Conservation (phyloP, 768 basidiomycete species). For the Crassisporium funariophilum region DNA sequence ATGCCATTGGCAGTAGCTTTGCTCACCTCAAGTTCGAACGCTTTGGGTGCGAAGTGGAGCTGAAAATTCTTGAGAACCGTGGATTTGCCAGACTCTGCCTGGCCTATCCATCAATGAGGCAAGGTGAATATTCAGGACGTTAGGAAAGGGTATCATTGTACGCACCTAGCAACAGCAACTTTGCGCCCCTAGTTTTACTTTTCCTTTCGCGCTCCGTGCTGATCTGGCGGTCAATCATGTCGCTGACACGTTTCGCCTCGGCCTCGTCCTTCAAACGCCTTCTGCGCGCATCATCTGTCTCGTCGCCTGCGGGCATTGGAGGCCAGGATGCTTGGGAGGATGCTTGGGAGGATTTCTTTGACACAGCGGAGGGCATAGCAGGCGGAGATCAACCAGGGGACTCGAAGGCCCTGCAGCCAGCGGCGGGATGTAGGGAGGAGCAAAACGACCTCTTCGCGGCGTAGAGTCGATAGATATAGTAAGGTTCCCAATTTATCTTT, state of each 20-base stretch:
- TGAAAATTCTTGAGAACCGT: constrained; percentile 70
- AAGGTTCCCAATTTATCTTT: constrained; percentile 16
- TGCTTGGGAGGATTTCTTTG: constrained; percentile 11
- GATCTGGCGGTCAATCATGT: constrained; percentile 56
- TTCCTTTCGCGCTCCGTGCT: constrained; percentile 45
- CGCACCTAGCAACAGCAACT: constrained; percentile 61
- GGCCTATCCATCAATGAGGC: constrained; percentile 45
- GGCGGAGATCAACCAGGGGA: background rate
- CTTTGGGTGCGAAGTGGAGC: constrained; percentile 58
- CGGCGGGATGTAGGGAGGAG: background rate
- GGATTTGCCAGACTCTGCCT: constrained; percentile 70
- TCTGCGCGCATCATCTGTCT: constrained; percentile 44
- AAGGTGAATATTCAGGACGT: background rate
- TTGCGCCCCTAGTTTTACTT: constrained; percentile 41
- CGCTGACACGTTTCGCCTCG: constrained; percentile 54
- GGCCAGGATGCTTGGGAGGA: constrained; percentile 28
- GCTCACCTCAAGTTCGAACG: constrained; percentile 56
- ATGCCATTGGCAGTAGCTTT: background rate
- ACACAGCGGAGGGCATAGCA: constrained; percentile 2
- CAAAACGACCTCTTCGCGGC: constrained; percentile 1
- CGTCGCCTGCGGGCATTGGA: constrained; percentile 31
- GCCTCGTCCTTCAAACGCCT: constrained; percentile 44
- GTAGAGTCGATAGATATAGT: constrained; percentile 16
- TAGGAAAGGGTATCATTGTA: constrained; percentile 19
- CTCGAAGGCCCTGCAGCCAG: background rate